Evolutionary conservation across 495 filamentous ascomycete species (phyloP), one percentile per base, ranked within the genome.

Genomic region (Aspergillus haitiensis): DNA sequence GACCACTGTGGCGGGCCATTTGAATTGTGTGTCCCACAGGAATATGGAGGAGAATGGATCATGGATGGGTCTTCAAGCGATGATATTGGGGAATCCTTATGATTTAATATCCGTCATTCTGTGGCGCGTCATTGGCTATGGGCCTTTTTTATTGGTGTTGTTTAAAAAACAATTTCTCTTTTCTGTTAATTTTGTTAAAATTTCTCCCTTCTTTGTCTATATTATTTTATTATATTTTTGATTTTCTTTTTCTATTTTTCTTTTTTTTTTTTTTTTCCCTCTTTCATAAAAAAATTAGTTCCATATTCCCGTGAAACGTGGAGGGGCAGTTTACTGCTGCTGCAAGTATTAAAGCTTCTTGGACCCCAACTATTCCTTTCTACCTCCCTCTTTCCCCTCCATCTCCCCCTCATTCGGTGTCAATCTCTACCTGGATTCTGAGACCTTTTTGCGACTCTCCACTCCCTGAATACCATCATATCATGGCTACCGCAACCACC

Each of bases 401-500:
- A 52, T 51, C 55, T 60, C 34, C 62, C 48, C 16, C 42, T 51
- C 21, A 27, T 27, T 27, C 21, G 21, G 21, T 35, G 9, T 33
- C 16, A 37, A 47, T 18, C 44, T 21, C 11, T 7, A 16, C 15
- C 13, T 49, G 42, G 50, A 32, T 39, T 56, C n/a, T 52, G 10
- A 31, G 27, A 55, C 46, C 42, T 33, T 9, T 39, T 48, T 45
- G 39, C 11, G 36, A 44, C 40, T 10, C n/a, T 46, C 34, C 13
- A 12, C 40, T 35, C 27, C 31, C 45, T 12, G 31, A 31, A 50
- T 27, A 44, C 36, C 27, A 35, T 27, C 13, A 21, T 42, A 68
- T 46, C 55, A 78, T 78, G 75, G 61, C 75, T 52, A 65, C 66
- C 61, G 68, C 73, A 57, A 75, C 68, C n/a, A 63, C 69, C 48